These are phyloP conservation scores for Biscogniauxia sp. DNA, from an alignment of 2,329 filamentous ascomycete species.

Conservation along the genomic window DNA sequence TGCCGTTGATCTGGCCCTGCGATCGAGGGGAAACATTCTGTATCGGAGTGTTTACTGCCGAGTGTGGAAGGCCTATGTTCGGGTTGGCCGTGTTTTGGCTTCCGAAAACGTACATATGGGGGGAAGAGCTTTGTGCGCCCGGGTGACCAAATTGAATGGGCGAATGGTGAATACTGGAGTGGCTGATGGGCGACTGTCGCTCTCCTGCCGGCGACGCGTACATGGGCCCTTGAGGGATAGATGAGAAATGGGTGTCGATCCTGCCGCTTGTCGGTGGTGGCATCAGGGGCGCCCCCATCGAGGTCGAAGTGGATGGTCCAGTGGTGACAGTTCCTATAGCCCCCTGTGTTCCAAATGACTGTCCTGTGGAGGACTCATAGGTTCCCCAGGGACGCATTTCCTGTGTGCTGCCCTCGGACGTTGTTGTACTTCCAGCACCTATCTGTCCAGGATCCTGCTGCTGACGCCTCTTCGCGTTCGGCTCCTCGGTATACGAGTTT, in stretches of 20 bases:
- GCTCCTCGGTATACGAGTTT: constrained; percentile 24
- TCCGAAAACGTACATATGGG: constrained; percentile 25
- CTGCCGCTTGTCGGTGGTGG: constrained; percentile 27
- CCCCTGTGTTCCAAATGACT: constrained; percentile 20
- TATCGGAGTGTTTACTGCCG: constrained; percentile 25
- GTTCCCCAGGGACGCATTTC: constrained; percentile 27
- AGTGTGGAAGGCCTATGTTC: constrained; percentile 12
- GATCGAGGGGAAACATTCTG: constrained; percentile 27
- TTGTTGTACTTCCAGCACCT: constrained; percentile 20
- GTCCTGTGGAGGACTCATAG: constrained; percentile 21
- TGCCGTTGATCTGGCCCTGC: constrained; percentile 23
- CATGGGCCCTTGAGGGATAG: constrained; percentile 22
- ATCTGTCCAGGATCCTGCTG: constrained; percentile 22
- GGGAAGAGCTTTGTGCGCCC: constrained; percentile 21
- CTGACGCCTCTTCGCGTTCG: constrained; percentile 25
- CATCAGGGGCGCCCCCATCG: constrained; percentile 28
- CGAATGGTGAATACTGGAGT: constrained; percentile 28
- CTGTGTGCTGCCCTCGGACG: constrained; percentile 22
- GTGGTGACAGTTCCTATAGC: constrained; percentile 25
- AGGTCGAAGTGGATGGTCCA: constrained; percentile 24
- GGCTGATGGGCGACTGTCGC: constrained; percentile 29
- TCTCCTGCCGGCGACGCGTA: constrained; percentile 24
- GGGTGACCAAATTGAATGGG: constrained; percentile 25
- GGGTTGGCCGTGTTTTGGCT: constrained; percentile 15
- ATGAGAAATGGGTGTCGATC: constrained; percentile 29